Conservation (phyloP, 306 rosid species). For the Lathyrus tuberosus region DNA sequence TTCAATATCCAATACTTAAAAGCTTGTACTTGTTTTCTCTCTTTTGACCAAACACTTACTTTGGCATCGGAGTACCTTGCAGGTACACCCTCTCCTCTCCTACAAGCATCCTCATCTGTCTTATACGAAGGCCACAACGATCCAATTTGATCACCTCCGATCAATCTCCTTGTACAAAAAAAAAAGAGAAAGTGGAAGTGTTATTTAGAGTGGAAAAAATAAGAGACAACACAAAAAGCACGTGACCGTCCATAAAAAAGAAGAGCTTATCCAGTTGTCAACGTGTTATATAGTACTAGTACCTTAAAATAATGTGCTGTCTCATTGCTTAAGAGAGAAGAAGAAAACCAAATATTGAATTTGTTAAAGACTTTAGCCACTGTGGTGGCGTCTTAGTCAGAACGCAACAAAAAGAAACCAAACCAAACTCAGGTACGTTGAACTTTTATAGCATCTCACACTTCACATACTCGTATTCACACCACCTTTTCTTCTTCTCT, state of each 20-base stretch:
- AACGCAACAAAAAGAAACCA: constrained; percentile 36
- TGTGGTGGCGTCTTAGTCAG: constrained; percentile 49
- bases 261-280: constrained; percentile 38
- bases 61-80: no score
- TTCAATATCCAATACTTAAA: no score
- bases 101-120: no score
- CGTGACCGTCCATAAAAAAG: constrained; percentile 52
- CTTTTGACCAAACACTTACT: no score
- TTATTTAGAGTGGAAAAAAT: neutral
- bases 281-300: constrained; percentile 51
- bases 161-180: no score
- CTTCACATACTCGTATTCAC: neutral
- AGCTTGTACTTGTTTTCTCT: no score
- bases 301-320: constrained; percentile 17
- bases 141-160: no score
- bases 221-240: constrained; percentile 46
- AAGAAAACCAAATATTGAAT: constrained; percentile 4
- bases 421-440: constrained; percentile 41
- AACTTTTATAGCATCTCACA: constrained; percentile 20
- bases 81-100: no score
- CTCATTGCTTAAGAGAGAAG: neutral
- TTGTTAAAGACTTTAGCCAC: constrained; percentile 34
- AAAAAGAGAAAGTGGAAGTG: no score
- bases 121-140: no score
- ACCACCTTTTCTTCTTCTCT: constrained; percentile 12